phyloP scores from a whole-genome alignment of 768 basidiomycete genomes.

The Lyophyllum semitale region DNA sequence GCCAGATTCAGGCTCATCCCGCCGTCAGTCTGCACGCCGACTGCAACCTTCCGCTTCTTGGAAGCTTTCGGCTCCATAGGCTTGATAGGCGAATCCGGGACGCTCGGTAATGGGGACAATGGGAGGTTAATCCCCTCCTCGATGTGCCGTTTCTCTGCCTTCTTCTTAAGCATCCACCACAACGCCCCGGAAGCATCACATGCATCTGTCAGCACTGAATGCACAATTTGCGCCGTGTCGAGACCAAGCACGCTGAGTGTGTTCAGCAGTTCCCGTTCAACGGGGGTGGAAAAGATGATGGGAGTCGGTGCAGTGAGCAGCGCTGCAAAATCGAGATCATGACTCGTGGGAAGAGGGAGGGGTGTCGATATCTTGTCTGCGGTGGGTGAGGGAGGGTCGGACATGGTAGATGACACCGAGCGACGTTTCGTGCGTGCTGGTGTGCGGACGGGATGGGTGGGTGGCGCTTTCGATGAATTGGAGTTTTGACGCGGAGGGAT shows the following conservation, averaged over 20 bases:
- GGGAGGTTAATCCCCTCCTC: constrained; percentile 29
- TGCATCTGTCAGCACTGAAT: constrained; percentile 88
- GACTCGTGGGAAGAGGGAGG: constrained; percentile 39
- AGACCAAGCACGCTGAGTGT: constrained; percentile 76
- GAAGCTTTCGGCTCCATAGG: constrained; percentile 22
- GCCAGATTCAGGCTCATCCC: constrained; percentile 27
- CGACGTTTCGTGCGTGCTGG: constrained; percentile 95
- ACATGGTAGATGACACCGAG: constrained; percentile 87
- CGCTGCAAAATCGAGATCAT: constrained; percentile 59
- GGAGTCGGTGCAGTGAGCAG: constrained; percentile 68
- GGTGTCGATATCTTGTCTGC: constrained; percentile 45
- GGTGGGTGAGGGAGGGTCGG: constrained; percentile 56
- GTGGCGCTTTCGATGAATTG: constrained; percentile 48
- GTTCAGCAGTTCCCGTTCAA: constrained; percentile 81
- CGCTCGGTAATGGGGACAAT: constrained; percentile 1
- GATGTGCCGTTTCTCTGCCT: constrained; percentile 59
- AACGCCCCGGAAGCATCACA: constrained; percentile 89
- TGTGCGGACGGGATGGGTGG: constrained; percentile 74
- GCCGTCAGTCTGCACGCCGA: constrained; percentile 51
- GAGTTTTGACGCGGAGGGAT: constrained; percentile 30
- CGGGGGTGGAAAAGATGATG: constrained; percentile 83
- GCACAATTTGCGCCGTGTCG: constrained; percentile 93
- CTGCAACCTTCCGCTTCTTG: constrained; percentile 32
- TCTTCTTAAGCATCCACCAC: constrained; percentile 96
- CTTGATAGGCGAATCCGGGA: constrained; percentile 9